These are phyloP conservation scores for Mortierella sp. DNA, from an alignment of 371 early-diverging fungal species.

Conservation along the genomic window DNA sequence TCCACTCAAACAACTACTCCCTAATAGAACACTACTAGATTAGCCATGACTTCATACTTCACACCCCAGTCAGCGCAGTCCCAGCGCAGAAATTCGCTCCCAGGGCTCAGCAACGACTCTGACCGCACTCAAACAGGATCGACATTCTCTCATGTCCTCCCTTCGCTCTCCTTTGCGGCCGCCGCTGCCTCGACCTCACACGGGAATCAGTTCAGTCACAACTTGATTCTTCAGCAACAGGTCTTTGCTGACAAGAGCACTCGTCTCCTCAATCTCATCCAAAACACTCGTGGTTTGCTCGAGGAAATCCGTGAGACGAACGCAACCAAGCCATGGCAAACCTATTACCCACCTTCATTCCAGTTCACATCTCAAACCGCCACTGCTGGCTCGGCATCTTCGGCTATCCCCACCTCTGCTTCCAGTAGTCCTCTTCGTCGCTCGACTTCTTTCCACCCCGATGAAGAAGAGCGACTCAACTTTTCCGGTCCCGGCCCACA, in stretches of 20 bases:
- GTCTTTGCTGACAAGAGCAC: constrained; percentile 78
- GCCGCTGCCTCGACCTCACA: constrained; percentile 20
- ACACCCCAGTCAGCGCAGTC: constrained; percentile 35
- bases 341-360: constrained; percentile 68
- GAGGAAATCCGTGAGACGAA: constrained; percentile 73
- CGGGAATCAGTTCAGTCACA: constrained; percentile 36
- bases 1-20: constrained; percentile 9
- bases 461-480: constrained; percentile 41
- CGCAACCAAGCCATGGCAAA: constrained; percentile 64
- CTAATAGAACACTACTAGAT: not conserved
- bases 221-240: constrained; percentile 61
- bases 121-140: constrained; percentile 22
- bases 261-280: constrained; percentile 69
- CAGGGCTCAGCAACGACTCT: constrained; percentile 31
- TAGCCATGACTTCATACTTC: constrained; percentile 51
- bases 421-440: constrained; percentile 42
- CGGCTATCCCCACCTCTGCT: constrained; percentile 17
- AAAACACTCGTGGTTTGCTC: constrained; percentile 65
- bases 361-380: constrained; percentile 15
- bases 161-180: constrained; percentile 37
- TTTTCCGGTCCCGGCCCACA: constrained; percentile 14
- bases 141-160: constrained; percentile 30
- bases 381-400: constrained; percentile 10
- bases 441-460: constrained; percentile 54
- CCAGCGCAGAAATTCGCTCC: constrained; percentile 49